Evolutionary conservation across 139 green algal species (phyloP).

Genomic region (Chlorella sorokiniana): DNA sequence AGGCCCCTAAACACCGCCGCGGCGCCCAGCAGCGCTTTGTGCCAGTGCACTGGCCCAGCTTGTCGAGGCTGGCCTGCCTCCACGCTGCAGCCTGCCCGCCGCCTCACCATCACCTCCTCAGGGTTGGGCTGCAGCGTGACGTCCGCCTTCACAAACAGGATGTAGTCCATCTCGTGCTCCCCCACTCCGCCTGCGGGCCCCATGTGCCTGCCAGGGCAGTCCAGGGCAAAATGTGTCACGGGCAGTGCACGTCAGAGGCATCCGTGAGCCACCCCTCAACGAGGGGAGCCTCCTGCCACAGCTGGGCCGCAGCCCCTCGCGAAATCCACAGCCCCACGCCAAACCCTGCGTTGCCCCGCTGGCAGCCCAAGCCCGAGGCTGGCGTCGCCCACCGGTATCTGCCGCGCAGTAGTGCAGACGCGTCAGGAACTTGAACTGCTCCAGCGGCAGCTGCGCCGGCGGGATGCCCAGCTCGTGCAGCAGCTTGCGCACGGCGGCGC

Average conservation of each 20-base stretch:
- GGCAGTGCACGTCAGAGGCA: neutral
- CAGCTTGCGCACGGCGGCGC: constrained; percentile 86
- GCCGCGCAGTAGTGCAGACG: constrained; percentile 94
- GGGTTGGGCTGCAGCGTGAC: constrained; percentile 78
- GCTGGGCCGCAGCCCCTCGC: too few relatives aligned
- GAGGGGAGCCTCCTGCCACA: neutral
- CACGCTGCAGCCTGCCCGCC: too few relatives aligned
- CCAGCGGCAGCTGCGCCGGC: constrained; percentile 56
- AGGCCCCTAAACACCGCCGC: too few relatives aligned
- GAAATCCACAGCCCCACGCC: neutral
- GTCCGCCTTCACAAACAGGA: constrained; percentile 73
- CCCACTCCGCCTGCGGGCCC: constrained; percentile 64
- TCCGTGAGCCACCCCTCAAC: neutral
- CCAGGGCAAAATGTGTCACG: neutral
- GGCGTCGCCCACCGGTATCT: constrained; percentile 59
- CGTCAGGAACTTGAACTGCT: constrained; percentile 81
- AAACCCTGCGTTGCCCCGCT: neutral
- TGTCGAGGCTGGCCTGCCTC: too few relatives aligned
- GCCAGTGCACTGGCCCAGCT: too few relatives aligned
- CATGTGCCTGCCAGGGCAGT: constrained; percentile 15
- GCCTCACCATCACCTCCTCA: constrained; percentile 74
- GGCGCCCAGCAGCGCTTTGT: too few relatives aligned
- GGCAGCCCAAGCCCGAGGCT: neutral
- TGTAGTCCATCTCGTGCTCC: constrained; percentile 98
- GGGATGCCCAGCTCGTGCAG: constrained; percentile 91